phyloP scores from a whole-genome alignment of 176 grass and related monocot species.

The Oropetium thomaeum region DNA sequence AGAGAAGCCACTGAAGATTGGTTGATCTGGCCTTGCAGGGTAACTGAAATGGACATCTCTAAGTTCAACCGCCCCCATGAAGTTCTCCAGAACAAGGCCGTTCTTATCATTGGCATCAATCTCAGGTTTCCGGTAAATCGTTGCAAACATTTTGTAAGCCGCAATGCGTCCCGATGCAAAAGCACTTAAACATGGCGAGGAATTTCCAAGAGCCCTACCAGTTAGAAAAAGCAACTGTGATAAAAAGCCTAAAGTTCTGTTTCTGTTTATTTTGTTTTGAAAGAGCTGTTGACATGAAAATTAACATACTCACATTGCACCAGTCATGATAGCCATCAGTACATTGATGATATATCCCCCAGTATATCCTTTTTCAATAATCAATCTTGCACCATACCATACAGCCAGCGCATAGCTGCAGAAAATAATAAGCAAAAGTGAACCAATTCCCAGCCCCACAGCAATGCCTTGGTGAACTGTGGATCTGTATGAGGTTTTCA shows the following conservation, averaged over 20 bases:
- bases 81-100: conserved; percentile 52
- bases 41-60: conserved; percentile 65
- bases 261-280: neutral
- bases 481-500: conserved; percentile 52
- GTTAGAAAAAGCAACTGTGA: neutral
- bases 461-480: conserved; percentile 52
- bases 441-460: conserved; percentile 50
- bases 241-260: neutral
- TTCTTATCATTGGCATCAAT: conserved; percentile 50
- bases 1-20: conserved; percentile 70
- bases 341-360: conserved; percentile 77
- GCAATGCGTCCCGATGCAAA: conserved; percentile 65
- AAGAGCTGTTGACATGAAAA: conserved; percentile 11
- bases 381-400: conserved; percentile 72
- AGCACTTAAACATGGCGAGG: conserved; percentile 67
- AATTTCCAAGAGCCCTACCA: conserved; percentile 64
- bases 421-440: conserved; percentile 53
- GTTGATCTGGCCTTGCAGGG: conserved; percentile 61
- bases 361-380: conserved; percentile 70
- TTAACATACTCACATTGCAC: conserved; percentile 66
- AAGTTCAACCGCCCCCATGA: conserved; percentile 60
- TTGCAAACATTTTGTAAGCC: conserved; percentile 81
- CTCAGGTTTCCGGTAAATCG: conserved; percentile 52
- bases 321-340: conserved; percentile 66
- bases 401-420: conserved; percentile 65